Evolutionary conservation across 306 rosid species (phyloP), one percentile per base, ranked within the genome.

Genomic region (Trifolium dubium): DNA sequence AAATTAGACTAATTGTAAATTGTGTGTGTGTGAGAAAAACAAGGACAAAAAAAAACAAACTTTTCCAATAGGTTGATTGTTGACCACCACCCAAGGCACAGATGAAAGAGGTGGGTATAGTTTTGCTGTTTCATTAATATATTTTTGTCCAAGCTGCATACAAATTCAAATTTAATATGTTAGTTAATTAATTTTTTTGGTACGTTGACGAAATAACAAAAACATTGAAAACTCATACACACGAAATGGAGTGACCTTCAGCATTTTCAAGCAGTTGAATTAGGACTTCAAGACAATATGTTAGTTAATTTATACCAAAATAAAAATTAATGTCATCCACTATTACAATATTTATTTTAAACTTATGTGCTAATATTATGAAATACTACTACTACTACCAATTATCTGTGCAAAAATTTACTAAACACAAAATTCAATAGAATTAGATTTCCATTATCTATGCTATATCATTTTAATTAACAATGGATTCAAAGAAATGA

Each of bases 71-170:
- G 92, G 86, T 39, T 84, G 78, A 58, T 89, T 77, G 76, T 86
- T 84, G 71, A 85, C 89, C 44, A 85, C 61, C 71, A 89, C 83
- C 96, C 96, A 87, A 56, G 96, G 96, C 39, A 85, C 68, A 76
- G 71, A 71, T 64, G 69, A 51, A 69, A 8, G 79, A 64, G 77
- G 84, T 54, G 90, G 92, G n/a, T 37, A 14, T 23, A 87, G 87
- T 28, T 72, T 76, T 50, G 81, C 69, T 8, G 73, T 79, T 77
- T 84, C 85, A 4, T 73, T 35, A 3, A 85, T 84, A 74, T 73
- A 82, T 10, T 53, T 72, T 31, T 53, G 76, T 64, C 77, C 87
- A 39, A 87, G 84, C 89, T 87, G 88, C 84, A 83, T 51, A 39
- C 2, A 69, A 71, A 60, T 72, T 66, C 39, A 73, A 47, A 30